Percentiles rank a stretch among this genome's conserved stretches.
phyloP scores from a whole-genome alignment of 1,139 yeast species.

The Blastobotrys proliferans region DNA sequence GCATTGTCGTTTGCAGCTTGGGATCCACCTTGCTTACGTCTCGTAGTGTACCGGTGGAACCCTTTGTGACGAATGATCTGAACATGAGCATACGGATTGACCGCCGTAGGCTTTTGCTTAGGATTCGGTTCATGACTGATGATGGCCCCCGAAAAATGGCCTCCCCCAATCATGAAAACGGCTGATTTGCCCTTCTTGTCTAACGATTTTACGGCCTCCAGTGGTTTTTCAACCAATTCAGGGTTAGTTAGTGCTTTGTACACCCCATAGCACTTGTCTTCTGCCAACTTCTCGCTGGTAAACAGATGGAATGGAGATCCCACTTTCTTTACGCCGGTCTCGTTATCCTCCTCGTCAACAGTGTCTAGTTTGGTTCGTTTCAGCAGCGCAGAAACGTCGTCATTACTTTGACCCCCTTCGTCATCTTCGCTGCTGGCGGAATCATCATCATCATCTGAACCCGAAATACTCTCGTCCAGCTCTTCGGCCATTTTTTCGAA shows the following conservation, averaged over 20 bases:
- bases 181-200: constrained; percentile 50
- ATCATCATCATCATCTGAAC: constrained; percentile 36
- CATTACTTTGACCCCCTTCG: constrained; percentile 14
- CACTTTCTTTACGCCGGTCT: constrained; percentile 23
- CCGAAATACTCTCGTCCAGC: constrained; percentile 55
- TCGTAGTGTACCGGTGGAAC: constrained; percentile 90
- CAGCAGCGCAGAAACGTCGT: constrained; percentile 15
- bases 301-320: constrained; percentile 61
- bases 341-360: constrained; percentile 26
- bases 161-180: constrained; percentile 92
- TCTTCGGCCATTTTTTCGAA: constrained; percentile 55
- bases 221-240: constrained; percentile 45
- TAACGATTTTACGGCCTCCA: constrained; percentile 39
- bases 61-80: constrained; percentile 69
- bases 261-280: constrained; percentile 54
- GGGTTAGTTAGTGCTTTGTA: constrained; percentile 61
- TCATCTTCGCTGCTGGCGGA: constrained; percentile 32
- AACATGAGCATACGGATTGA: constrained; percentile 44
- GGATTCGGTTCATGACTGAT: constrained; percentile 65
- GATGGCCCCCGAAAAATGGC: constrained; percentile 96
- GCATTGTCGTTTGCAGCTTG: constrained; percentile 91
- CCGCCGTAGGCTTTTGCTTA: constrained; percentile 40
- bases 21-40: constrained; percentile 97
- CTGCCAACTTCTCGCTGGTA: constrained; percentile 44
- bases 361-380: constrained; percentile 16